Evolutionary conservation across 192 early-diverging fungal genomes (phyloP), one percentile per base, ranked within the genome.

Genomic region (Entrophospora sp.): DNA sequence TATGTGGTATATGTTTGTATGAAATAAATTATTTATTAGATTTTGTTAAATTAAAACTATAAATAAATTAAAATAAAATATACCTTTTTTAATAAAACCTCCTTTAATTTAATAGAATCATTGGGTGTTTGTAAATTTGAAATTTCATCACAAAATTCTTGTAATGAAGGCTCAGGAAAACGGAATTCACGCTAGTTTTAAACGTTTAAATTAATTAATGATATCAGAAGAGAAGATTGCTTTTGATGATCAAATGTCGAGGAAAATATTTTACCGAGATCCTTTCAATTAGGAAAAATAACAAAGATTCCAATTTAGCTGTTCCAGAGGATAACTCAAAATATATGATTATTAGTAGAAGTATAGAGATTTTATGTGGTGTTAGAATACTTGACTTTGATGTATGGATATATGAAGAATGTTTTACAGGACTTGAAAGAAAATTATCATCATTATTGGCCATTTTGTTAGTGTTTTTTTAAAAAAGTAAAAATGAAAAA

Each of bases 241-340:
- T 14, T 56, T 35, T 34, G 32, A n/a, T 22, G 24, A 34, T 56
- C 18, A 34, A 20, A 34, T 34, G 7, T 18, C 53, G 6, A n/a
- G 25, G 28, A 56, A 35, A 12, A 18, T 34, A 16, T 34, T 30
- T 56, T 36, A 64, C 62, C 24, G 36, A 55, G n/a, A 56, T 55
- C 14, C 43, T 66, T 34, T 66, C 64, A 38, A 55, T 66, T n/a
- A 66, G 32, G 24, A 66, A 66, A 28, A 31, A 66, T 35, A 66
- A 31, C 3, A 66, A 20, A 30, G 44, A 13, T 18, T 55, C 64
- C 0, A 45, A 5, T 31, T 38, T 22, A 6, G 34, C 55, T 2
- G 18, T 8, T 46, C 13, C 24, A 9, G 45, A 16, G 4, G 45
- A 43, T 24, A 25, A 35, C 1, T 66, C 51, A 20, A 12, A 55